These are phyloP conservation scores for Entelexis paramagnoliae DNA, from an alignment of 1,139 yeast genomes.

Conservation along the genomic window DNA sequence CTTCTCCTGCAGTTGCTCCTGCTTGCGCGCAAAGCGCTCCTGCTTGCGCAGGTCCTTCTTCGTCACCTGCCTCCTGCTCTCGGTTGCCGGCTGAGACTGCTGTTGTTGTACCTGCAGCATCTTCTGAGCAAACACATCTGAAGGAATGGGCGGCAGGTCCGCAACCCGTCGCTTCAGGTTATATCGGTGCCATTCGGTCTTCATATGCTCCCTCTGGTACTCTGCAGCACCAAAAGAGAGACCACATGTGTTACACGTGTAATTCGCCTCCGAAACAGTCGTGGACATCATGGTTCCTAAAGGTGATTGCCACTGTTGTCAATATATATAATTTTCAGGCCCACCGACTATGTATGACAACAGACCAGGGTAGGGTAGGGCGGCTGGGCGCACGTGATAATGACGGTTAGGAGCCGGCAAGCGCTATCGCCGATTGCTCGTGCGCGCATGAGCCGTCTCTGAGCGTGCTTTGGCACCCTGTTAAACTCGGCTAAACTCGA, in stretches of 20 bases:
- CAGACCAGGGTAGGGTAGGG: slow-evolving; percentile 1
- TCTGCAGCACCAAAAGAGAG: slow-evolving; percentile 68
- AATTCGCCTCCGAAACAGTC: slow-evolving; percentile 13
- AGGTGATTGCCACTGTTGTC: not conserved
- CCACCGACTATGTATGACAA: not conserved
- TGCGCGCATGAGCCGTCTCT: too few species aligned
- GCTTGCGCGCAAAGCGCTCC: slow-evolving; percentile 31
- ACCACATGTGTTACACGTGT: slow-evolving; percentile 81
- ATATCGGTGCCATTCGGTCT: slow-evolving; percentile 91
- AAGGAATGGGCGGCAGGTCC: slow-evolving; percentile 62
- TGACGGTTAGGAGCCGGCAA: too few species aligned
- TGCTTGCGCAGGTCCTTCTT: slow-evolving; percentile 34
- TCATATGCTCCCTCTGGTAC: slow-evolving; percentile 84
- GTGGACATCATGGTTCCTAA: not conserved
- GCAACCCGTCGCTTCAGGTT: slow-evolving; percentile 90
- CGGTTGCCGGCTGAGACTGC: slow-evolving; percentile 29
- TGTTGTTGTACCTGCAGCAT: slow-evolving; percentile 35
- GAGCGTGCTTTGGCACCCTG: too few species aligned
- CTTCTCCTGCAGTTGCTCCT: slow-evolving; percentile 26
- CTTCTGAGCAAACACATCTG: slow-evolving; percentile 75
- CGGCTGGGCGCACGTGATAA: not conserved
- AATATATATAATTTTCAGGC: not conserved
- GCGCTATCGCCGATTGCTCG: too few species aligned
- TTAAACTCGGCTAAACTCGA: too few species aligned
- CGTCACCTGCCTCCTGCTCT: slow-evolving; percentile 29